Base-by-base conservation (phyloP, 1,284 basidiomycete species). In the Boletus holoroseus region DNA sequence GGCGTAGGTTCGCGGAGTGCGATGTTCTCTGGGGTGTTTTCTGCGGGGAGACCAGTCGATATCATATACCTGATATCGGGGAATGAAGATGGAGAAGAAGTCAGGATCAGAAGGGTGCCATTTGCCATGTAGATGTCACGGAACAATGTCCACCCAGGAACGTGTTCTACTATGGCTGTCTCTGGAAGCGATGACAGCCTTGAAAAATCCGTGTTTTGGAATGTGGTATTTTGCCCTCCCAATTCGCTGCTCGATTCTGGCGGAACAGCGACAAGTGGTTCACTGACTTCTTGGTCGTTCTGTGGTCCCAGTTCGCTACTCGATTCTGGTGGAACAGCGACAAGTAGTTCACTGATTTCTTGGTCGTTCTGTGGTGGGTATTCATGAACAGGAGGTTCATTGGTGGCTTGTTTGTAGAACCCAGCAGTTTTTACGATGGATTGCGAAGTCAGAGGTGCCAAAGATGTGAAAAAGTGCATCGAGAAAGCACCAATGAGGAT, bases 91-190 rank as follows among this genome's bases (percentile, higher is more conserved):
- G 65, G 53, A 20, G 72, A 71, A 44, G 69, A 76, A 52, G 74
- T 81, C 55, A 81, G 70, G 54, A 90, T 76, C 63, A 77, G 82
- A 27, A 91, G 70, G 0, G 84, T 87, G 11, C 85, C 88, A 58
- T 88, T 83, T 43, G 78, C 81, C 77, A 91, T 82, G 73, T 91
- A 91, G 12, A 92, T 65, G 60, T 89, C 80, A 40, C 78, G 76
- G 65, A 89, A 88, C 30, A 91, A 68, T 0, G 89, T 91, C 87
- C 88, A 92, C 37, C 90, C 89, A 37, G 82, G 81, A 13, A 79
- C 81, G 51, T 85, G 83, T n/a, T 77, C 72, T 9, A 81, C 62
- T 20, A 85, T 60, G 12, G 72, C 69, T 0, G 84, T 85, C 48
- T 73, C 69, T 0, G 78, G 77, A 6, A 83, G 59, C 8, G 51